These are phyloP conservation scores for Fraxinus americana DNA, from an alignment of 257 asterid genomes.

Conservation along the genomic window DNA sequence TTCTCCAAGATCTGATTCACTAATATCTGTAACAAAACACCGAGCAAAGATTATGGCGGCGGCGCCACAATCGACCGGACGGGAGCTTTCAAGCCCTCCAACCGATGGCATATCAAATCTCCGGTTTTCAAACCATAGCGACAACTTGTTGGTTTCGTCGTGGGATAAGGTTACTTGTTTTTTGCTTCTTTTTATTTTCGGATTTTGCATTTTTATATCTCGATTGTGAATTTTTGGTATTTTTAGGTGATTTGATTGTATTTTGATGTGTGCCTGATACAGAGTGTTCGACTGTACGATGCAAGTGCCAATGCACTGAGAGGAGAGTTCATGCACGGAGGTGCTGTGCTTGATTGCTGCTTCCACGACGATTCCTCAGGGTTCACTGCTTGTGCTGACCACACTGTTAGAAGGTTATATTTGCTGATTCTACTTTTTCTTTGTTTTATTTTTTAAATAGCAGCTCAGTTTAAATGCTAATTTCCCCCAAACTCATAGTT, in stretches of 20 bases:
- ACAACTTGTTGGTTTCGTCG: slow-evolving; percentile 54
- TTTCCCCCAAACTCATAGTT: background rate
- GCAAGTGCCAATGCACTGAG: slow-evolving; percentile 78
- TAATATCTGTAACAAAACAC: background rate
- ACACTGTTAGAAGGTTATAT: slow-evolving; percentile 74
- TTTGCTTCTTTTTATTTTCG: too few relatives aligned
- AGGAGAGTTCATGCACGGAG: slow-evolving; percentile 89
- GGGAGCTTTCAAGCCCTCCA: slow-evolving; percentile 46
- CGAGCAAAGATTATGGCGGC: slow-evolving; percentile 39
- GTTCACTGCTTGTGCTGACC: slow-evolving; percentile 78
- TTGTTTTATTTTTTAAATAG: background rate
- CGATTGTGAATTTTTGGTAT: background rate
- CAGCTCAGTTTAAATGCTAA: background rate
- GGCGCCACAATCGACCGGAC: slow-evolving; percentile 37
- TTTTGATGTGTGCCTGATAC: background rate
- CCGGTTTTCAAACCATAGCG: slow-evolving; percentile 56
- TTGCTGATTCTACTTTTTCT: background rate
- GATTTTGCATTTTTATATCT: slow-evolving; percentile 1
- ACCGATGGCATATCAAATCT: slow-evolving; percentile 55
- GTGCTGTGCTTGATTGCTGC: slow-evolving; percentile 85
- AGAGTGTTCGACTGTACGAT: slow-evolving; percentile 86
- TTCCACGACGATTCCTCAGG: slow-evolving; percentile 94
- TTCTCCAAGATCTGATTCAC: background rate
- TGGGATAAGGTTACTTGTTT: slow-evolving; percentile 49
- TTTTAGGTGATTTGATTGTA: background rate